A percentile compares a stretch with the other conserved stretches of the same genome.
Conservation (phyloP, 202 grass and related monocot species). For the Thinopyrum obtusiflorum region DNA sequence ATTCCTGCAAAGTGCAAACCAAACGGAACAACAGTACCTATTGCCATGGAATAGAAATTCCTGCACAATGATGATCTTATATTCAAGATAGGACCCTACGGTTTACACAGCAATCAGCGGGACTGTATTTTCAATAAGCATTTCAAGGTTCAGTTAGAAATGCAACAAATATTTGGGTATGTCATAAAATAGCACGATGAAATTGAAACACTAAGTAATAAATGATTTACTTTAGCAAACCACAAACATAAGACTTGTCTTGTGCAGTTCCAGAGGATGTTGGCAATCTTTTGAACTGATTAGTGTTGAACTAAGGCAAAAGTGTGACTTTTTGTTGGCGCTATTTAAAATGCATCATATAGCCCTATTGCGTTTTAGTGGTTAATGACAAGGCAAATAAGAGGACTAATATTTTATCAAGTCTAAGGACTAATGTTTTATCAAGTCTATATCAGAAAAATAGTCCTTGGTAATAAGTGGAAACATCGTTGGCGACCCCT, state of each 20-base stretch:
- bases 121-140: background rate
- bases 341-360: background rate
- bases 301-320: background rate
- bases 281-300: conserved; percentile 3
- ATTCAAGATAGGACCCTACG: background rate
- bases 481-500: too few relatives aligned
- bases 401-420: too few relatives aligned
- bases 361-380: too few relatives aligned
- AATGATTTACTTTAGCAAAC: background rate
- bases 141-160: background rate
- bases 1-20: background rate
- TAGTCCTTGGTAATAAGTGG: too few relatives aligned
- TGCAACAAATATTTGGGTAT: background rate
- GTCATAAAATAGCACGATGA: background rate
- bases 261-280: background rate
- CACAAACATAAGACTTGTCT: background rate
- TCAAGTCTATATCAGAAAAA: too few relatives aligned
- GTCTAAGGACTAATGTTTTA: too few relatives aligned
- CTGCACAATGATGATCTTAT: background rate
- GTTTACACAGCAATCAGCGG: background rate
- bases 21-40: background rate
- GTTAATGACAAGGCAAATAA: too few relatives aligned
- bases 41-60: background rate
- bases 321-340: background rate
- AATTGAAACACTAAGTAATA: background rate